Base-by-base conservation (phyloP, 345 rosid genomes). In the Xanthoceras sorbifolium region DNA sequence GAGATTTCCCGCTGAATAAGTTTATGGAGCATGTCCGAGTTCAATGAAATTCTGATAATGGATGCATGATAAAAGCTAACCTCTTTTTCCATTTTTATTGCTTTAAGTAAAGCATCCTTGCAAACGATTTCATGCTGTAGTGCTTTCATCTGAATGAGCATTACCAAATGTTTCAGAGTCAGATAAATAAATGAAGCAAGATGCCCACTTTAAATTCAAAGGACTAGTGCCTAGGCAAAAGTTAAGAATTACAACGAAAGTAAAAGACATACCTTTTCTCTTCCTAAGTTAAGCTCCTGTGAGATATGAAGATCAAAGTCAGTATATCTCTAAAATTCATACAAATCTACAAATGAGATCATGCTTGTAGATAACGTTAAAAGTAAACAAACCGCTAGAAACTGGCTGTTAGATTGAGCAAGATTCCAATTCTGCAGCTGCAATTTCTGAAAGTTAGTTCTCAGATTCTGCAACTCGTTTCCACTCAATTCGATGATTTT, bases 271-370 rank as follows among this genome's bases (percentile, higher is more conserved):
- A 85, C 94, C 87, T 78, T 85, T 9, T 87, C 92, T 77, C 85
- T 90, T 42, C 87, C 90, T 42, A 85, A 34, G 80, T 87, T 89
- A 78, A 87, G 75, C 82, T 90, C 92, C 92, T 89, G 92, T 52
- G 40, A 57, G 42, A 67, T 28, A 29, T 46, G 25, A 36, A 75
- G 22, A 67, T 67, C 22, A 50, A 6, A 70, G 61, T 71, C 75
- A 74, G 22, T 17, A 44, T 48, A 59, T 20, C 66, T 67, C 5
- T 71, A 2, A 62, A 2, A 74, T 28, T 29, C n/a, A 68, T 10
- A 54, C 5, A 60, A 18, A 17, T 28, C 10, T 1, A 59, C 50
- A 67, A 77, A 80, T 17, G 54, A 73, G n/a, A 67, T 36, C 40
- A 62, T 9, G 55, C 25, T 52, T n/a, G 3, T 17, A 34, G 18